phyloP scores from a whole-genome alignment of 768 basidiomycete genomes.

The Termitomyces bulborhizus region DNA sequence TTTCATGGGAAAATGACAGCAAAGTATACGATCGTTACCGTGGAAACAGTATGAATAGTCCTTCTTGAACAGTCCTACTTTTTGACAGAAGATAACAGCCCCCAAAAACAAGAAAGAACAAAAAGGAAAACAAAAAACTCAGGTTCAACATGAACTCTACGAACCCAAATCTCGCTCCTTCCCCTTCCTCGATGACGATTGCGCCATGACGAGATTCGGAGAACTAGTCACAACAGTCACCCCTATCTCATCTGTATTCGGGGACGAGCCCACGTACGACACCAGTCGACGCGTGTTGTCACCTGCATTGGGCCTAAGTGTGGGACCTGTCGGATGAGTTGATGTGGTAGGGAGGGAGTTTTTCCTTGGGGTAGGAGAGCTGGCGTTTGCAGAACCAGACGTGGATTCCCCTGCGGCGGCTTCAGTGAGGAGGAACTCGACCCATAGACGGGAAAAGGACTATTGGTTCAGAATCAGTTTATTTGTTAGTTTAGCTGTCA shows the following conservation, averaged over 20 bases:
- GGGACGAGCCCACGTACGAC: conserved; percentile 3
- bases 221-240: conserved; percentile 9
- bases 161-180: conserved; percentile 12
- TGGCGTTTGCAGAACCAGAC: conserved; percentile 9
- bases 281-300: conserved; percentile 6
- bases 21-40: neutral
- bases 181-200: conserved; percentile 12
- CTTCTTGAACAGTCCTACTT: neutral
- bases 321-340: neutral
- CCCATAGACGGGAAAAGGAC: conserved; percentile 98
- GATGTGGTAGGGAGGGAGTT: conserved; percentile 8
- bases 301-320: neutral
- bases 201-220: conserved; percentile 6
- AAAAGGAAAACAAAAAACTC: neutral
- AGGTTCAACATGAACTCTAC: neutral
- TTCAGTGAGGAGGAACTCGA: conserved; percentile 96
- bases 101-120: neutral
- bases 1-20: neutral
- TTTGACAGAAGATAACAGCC: neutral
- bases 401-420: conserved; percentile 44
- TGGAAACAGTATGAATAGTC: neutral
- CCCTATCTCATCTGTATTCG: neutral
- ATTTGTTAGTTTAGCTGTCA: neutral
- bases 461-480: conserved; percentile 21
- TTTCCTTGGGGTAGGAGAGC: conserved; percentile 6